A percentile compares a stretch with the other conserved stretches of the same genome.
Conservation (phyloP, 495 filamentous ascomycete species). For the Symbiotaphrina buchneri region DNA sequence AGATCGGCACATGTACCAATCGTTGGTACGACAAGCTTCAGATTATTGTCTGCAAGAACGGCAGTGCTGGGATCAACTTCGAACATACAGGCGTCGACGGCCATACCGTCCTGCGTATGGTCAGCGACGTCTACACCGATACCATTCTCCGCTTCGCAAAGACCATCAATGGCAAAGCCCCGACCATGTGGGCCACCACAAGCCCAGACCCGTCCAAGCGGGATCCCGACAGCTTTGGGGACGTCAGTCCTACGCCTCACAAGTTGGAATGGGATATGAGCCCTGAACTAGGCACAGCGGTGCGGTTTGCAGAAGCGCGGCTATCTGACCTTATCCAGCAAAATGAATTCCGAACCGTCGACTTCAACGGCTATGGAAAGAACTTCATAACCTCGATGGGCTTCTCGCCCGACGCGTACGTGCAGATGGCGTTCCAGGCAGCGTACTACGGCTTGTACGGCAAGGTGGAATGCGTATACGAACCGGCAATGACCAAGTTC, state of each 20-base stretch:
- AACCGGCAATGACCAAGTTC: constrained; percentile 93
- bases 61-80: constrained; percentile 94
- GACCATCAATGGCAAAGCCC: constrained; percentile 89
- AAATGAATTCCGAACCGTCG: constrained; percentile 84
- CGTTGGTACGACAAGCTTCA: constrained; percentile 98
- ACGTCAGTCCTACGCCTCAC: constrained; percentile 83
- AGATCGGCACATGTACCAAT: constrained; percentile 94
- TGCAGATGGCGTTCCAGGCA: constrained; percentile 98
- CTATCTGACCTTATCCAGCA: constrained; percentile 90
- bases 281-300: constrained; percentile 72
- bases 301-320: constrained; percentile 88
- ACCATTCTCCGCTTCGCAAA: constrained; percentile 91
- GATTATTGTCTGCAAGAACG: constrained; percentile 98
- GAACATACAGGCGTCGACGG: constrained; percentile 97
- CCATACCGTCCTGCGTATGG: constrained; percentile 89
- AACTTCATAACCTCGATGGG: constrained; percentile 95
- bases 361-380: constrained; percentile 79
- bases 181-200: constrained; percentile 71
- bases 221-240: constrained; percentile 81
- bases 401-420: constrained; percentile 91
- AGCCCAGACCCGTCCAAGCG: constrained; percentile 88
- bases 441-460: constrained; percentile 97
- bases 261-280: constrained; percentile 97
- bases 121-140: constrained; percentile 91
- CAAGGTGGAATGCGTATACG: constrained; percentile 81